A percentile compares a stretch with the other conserved stretches of the same genome.
Conservation (phyloP, 1,284 basidiomycete genomes). For the Heterobasidion irregulare region DNA sequence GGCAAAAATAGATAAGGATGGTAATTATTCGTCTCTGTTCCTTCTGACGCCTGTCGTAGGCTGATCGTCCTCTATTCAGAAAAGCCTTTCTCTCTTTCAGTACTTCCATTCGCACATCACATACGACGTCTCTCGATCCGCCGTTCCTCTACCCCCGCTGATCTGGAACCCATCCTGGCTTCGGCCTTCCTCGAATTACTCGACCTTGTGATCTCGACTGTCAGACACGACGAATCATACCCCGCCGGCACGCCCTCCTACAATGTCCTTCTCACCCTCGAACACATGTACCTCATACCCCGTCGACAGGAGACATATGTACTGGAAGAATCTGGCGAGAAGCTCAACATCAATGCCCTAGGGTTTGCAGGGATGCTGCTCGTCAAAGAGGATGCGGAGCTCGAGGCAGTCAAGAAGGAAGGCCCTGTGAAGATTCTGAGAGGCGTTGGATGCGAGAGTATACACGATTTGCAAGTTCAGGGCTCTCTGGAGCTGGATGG, state of each 20-base stretch:
- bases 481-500: constrained; percentile 9
- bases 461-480: constrained; percentile 44
- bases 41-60: neutral
- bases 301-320: constrained; percentile 51
- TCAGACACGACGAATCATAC: constrained; percentile 55
- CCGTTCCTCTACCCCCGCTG: constrained; percentile 29
- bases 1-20: constrained; percentile 48
- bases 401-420: constrained; percentile 56
- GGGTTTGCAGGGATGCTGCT: constrained; percentile 86
- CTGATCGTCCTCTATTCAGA: constrained; percentile 31
- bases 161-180: constrained; percentile 50
- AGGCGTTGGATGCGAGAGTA: constrained; percentile 53
- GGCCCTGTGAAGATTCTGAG: constrained; percentile 51
- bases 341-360: constrained; percentile 70
- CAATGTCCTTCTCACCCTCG: constrained; percentile 76
- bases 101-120: constrained; percentile 75
- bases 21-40: constrained; percentile 28
- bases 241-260: constrained; percentile 63
- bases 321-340: constrained; percentile 40
- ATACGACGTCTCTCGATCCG: constrained; percentile 54
- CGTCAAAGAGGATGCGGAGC: constrained; percentile 70
- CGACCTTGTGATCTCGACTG: constrained; percentile 72
- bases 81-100: constrained; percentile 60
- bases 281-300: constrained; percentile 80
- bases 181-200: constrained; percentile 66